phyloP scores from a whole-genome alignment of 768 basidiomycete genomes.

The Gymnopilus dilepis region DNA sequence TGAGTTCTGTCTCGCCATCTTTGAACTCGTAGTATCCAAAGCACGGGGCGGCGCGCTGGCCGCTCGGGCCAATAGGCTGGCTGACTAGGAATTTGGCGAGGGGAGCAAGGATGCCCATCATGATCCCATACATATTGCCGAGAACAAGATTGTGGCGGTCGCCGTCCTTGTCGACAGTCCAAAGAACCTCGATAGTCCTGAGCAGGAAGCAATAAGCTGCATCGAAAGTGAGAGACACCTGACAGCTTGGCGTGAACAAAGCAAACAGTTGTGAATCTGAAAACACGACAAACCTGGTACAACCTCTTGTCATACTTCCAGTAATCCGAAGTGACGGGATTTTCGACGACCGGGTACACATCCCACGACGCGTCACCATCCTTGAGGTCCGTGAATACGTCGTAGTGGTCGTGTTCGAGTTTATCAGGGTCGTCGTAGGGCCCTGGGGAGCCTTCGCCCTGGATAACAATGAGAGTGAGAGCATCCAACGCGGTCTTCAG shows the following conservation, averaged over 20 bases:
- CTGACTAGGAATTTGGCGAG: slow-evolving; percentile 30
- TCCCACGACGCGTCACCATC: slow-evolving; percentile 19
- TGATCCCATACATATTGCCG: slow-evolving; percentile 30
- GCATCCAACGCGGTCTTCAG: slow-evolving; percentile 24
- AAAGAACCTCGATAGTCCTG: slow-evolving; percentile 29
- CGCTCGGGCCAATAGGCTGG: slow-evolving; percentile 25
- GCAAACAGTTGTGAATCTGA: not conserved
- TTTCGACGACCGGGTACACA: slow-evolving; percentile 20
- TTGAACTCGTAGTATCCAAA: slow-evolving; percentile 31
- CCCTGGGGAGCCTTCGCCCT: slow-evolving; percentile 30
- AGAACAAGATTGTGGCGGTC: slow-evolving; percentile 22
- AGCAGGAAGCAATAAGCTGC: slow-evolving; percentile 32
- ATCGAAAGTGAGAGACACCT: slow-evolving; percentile 32
- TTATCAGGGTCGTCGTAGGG: slow-evolving; percentile 22
- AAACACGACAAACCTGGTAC: slow-evolving; percentile 13
- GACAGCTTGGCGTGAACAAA: not conserved
- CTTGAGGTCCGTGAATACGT: slow-evolving; percentile 27
- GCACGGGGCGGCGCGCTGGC: slow-evolving; percentile 27
- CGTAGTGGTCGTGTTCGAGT: slow-evolving; percentile 26
- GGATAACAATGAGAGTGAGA: slow-evolving; percentile 27
- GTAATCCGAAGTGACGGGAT: slow-evolving; percentile 27
- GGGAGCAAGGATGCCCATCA: slow-evolving; percentile 32
- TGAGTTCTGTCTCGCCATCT: slow-evolving; percentile 11
- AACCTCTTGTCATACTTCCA: slow-evolving; percentile 17
- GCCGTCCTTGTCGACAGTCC: slow-evolving; percentile 22